Percentiles rank a stretch among this genome's conserved stretches.
Evolutionary conservation across 2,329 filamentous ascomycete genomes (phyloP).

Genomic region (Talaromyces pinophilus): DNA sequence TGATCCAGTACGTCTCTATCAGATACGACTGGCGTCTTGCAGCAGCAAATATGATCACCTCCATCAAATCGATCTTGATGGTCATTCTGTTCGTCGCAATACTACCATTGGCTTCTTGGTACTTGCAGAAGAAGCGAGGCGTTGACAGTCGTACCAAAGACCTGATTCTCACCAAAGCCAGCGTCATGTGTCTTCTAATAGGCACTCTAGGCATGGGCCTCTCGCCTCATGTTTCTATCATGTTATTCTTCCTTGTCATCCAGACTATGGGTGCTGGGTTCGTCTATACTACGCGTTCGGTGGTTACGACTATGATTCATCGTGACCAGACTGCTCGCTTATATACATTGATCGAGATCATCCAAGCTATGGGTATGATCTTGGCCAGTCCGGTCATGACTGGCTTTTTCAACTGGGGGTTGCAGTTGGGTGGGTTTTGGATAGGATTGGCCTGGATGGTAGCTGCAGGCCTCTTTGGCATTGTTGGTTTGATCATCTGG

Average conservation of each 20-base stretch:
- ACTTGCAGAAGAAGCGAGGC: constrained; percentile 40
- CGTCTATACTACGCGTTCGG: constrained; percentile 48
- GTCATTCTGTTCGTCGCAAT: constrained; percentile 51
- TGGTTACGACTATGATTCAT: constrained; percentile 52
- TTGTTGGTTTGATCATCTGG: constrained; percentile 24
- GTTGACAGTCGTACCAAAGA: constrained; percentile 47
- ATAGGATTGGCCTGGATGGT: constrained; percentile 52
- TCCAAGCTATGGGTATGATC: constrained; percentile 51
- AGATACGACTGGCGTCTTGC: constrained; percentile 53
- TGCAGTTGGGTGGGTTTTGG: constrained; percentile 50
- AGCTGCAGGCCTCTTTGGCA: constrained; percentile 37
- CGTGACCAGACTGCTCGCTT: constrained; percentile 52
- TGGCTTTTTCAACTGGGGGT: constrained; percentile 49
- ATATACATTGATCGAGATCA: constrained; percentile 53
- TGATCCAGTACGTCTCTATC: constrained; percentile 56
- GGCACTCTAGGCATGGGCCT: constrained; percentile 51
- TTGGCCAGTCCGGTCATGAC: constrained; percentile 51
- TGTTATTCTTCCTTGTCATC: constrained; percentile 50
- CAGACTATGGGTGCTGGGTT: constrained; percentile 54
- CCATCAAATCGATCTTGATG: constrained; percentile 51
- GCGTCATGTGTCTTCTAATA: constrained; percentile 47
- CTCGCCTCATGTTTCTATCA: constrained; percentile 44
- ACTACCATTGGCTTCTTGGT: constrained; percentile 45
- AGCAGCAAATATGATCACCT: constrained; percentile 45
- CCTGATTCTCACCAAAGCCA: constrained; percentile 49